Base-by-base conservation (phyloP, 2,329 filamentous ascomycete genomes). In the Exophiala bonariae region DNA sequence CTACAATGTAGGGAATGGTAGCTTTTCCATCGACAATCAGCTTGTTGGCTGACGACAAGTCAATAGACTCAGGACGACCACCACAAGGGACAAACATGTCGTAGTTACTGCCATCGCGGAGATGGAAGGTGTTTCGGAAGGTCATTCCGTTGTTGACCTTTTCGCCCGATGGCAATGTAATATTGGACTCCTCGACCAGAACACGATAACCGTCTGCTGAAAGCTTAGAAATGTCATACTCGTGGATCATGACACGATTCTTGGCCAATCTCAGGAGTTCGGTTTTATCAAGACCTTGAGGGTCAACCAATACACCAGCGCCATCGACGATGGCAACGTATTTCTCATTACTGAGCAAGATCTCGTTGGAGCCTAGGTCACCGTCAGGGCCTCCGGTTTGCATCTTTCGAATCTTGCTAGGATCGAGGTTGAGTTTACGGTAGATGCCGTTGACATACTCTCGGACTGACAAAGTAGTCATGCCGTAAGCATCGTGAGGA, bases 371-470 rank as follows among this genome's bases (percentile, higher is more conserved):
- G 57, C 93, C 93, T 51, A 99, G 78, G 68, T 99, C 93, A 56
- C 93, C 93, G 59, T 99, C 93, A 2, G 93, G 93, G 3, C 93
- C 93, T 70, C 93, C 93, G 36, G 93, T 99, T 76, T 99, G 93
- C 79, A 99, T 85, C 76, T 99, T 99, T 65, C 82, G 81, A 58
- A 97, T 87, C 47, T 81, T 84, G 43, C 83, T 82, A 14, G 91
- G 87, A 63, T 97, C 90, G 39, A 99, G 83, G 56, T 91, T 82
- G 54, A 96, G 79, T 79, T 97, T 97, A 66, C 93, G 86, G 77
- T 99, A 97, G 69, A 99, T 96, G 37, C 93, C 93, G 63, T 90
- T 83, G 57, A 99, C 88, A 61, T 95, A 99, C 71, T 99, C 89
- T 36, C 93, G 89, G 40, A 99, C 92, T 4, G 91, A 96, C 47